Evolutionary conservation across 2,329 filamentous ascomycete genomes (phyloP).

Genomic region (Ceratocystis variospora): DNA sequence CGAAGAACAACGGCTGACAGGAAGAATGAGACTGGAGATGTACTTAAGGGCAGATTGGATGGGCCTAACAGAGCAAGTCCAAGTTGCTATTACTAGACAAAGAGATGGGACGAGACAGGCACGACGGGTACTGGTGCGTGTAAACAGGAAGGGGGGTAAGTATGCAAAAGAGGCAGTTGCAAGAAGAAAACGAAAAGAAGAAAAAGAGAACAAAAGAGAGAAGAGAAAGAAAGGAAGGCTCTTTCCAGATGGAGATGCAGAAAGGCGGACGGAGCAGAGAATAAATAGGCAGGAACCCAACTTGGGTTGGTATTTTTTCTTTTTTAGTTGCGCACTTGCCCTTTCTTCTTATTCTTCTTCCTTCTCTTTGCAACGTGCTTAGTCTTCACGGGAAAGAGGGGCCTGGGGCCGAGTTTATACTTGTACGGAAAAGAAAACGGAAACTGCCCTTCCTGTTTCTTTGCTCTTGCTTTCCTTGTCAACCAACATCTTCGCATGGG

Average conservation of each 20-base stretch:
- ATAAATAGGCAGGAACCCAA: constrained; percentile 1
- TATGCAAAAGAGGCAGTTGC: not conserved
- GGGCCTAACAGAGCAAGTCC: not conserved
- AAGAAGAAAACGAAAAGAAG: not conserved
- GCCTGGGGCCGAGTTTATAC: constrained; percentile 7
- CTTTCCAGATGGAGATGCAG: not conserved
- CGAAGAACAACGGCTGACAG: not conserved
- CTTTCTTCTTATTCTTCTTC: not conserved
- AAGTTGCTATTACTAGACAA: not conserved
- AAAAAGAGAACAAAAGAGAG: not conserved
- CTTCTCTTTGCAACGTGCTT: not conserved
- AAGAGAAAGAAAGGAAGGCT: not conserved
- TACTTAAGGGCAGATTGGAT: not conserved
- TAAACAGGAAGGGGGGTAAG: not conserved
- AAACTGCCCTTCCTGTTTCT: not conserved
- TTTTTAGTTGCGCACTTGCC: not conserved
- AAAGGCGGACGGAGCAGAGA: not conserved
- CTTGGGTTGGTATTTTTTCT: too few species aligned
- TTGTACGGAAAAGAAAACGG: not conserved
- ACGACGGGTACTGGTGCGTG: not conserved
- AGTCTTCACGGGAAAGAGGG: constrained; percentile 1
- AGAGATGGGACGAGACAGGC: not conserved
- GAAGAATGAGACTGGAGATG: not conserved
- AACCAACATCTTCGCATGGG: constrained; percentile 7
- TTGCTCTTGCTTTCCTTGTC: constrained; percentile 6